Base-by-base conservation (phyloP, 1,139 yeast species). In the Kluyveromyces sp. region DNA sequence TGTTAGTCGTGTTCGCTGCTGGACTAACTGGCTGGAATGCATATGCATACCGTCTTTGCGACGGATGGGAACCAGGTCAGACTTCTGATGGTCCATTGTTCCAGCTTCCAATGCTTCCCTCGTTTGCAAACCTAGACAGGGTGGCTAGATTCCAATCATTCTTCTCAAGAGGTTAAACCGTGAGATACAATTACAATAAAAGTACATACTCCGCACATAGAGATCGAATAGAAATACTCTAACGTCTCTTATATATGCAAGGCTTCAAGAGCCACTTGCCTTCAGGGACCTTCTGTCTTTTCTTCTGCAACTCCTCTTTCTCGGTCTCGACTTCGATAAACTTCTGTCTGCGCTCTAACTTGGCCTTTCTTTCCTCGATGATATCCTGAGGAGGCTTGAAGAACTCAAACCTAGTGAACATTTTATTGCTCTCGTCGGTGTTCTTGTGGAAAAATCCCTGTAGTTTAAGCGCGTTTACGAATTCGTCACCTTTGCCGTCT, bases 341-440 rank as follows among this genome's bases (percentile, higher is more conserved):
- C 60, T 79, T 83, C 57, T 75, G 76, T 61, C 73, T 79, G 60
- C 81, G 72, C 56, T 77, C 80, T 53, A 79, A 66, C 57, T 77
- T 80, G 39, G 78, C 80, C 47, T 70, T 73, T 57, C 85, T 71
- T 55, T 83, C 89, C 36, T 77, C 76, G 28, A 82, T 59, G 41
- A 83, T 75, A 44, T 84, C 88, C 43, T 72, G 72, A 9, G 89
- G 74, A 1, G 96, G 94, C 67, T 87, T 87, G 69, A 84, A 86
- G 59, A 92, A 92, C 61, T 92, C 97, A 62, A 92, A 88, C 60
- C 95, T 73, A 4, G 95, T 82, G 61, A 92, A 92, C 97, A 92
- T 92, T 61, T 86, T 86, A 66, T 92, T 92, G 20, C 74, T 70
- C 55, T 84, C 84, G 63, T 92, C 97, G 0, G 96, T 88, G 46